These are phyloP conservation scores for Polyplosphaeria fusca DNA, from an alignment of 495 filamentous ascomycete genomes.

Conservation along the genomic window DNA sequence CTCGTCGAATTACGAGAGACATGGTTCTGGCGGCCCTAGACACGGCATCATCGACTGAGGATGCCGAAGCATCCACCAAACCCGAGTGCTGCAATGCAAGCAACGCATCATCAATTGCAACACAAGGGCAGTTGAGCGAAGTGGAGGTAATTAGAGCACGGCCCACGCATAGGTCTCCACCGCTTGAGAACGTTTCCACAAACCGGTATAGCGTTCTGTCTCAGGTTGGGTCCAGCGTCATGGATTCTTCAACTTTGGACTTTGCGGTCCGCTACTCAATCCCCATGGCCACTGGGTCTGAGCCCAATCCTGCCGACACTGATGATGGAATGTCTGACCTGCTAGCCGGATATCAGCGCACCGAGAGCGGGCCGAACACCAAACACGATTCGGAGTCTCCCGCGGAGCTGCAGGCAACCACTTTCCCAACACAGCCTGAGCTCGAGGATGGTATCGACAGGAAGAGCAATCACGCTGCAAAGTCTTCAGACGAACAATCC, in stretches of 20 bases:
- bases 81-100: neutral
- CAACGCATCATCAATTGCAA: neutral
- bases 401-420: neutral
- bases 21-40: constrained; percentile 37
- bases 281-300: constrained; percentile 7
- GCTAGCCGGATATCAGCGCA: constrained; percentile 22
- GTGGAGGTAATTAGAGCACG: neutral
- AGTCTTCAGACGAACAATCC: constrained; percentile 27
- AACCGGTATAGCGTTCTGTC: constrained; percentile 21
- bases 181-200: neutral
- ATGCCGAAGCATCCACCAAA: neutral
- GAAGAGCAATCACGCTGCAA: constrained; percentile 16
- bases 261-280: constrained; percentile 28
- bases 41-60: constrained; percentile 14
- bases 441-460: constrained; percentile 3
- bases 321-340: constrained; percentile 24
- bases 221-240: constrained; percentile 13
- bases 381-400: constrained; percentile 7
- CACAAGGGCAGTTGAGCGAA: neutral
- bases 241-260: constrained; percentile 26
- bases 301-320: neutral
- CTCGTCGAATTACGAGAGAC: constrained; percentile 37
- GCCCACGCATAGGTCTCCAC: neutral
- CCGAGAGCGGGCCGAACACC: too few species aligned
- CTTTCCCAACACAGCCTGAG: neutral